Evolutionary conservation across 495 filamentous ascomycete species (phyloP).

Genomic region (Penicillium turbatum): DNA sequence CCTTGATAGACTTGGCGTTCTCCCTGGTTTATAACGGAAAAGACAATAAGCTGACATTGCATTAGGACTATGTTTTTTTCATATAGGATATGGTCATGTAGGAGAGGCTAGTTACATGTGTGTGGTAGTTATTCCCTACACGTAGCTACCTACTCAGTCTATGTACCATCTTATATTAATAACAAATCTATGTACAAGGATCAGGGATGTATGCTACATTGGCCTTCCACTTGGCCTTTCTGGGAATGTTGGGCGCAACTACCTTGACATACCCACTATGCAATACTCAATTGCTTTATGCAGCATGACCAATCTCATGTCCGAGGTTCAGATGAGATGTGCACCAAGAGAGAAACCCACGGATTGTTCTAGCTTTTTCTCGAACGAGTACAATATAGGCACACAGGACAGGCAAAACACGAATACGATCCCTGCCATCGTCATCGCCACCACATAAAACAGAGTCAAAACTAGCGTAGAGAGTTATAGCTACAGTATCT

Average conservation of each 20-base stretch:
- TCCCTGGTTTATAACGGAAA: too few relatives aligned
- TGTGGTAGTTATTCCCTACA: too few relatives aligned
- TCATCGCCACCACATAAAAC: too few relatives aligned
- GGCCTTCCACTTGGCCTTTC: background rate
- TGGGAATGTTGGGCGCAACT: background rate
- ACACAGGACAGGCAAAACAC: too few relatives aligned
- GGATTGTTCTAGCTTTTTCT: background rate
- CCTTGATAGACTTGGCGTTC: background rate
- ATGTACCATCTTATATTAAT: too few relatives aligned
- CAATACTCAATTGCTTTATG: slow-evolving; percentile 2
- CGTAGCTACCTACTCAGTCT: too few relatives aligned
- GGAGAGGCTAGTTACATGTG: too few relatives aligned
- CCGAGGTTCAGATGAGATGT: background rate
- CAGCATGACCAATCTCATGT: slow-evolving; percentile 12
- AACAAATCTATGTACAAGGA: too few relatives aligned
- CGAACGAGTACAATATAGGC: background rate
- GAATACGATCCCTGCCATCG: too few relatives aligned
- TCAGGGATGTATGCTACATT: too few relatives aligned
- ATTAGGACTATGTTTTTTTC: too few relatives aligned
- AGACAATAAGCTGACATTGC: too few relatives aligned
- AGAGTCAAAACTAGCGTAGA: background rate
- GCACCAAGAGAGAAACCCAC: background rate
- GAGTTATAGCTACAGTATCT: background rate
- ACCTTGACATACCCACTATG: slow-evolving; percentile 3
- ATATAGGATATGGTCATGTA: background rate